These are phyloP conservation scores for Kalanchoe fedtschenkoi DNA, from an alignment of 164 flowering plant genomes.

Conservation along the genomic window DNA sequence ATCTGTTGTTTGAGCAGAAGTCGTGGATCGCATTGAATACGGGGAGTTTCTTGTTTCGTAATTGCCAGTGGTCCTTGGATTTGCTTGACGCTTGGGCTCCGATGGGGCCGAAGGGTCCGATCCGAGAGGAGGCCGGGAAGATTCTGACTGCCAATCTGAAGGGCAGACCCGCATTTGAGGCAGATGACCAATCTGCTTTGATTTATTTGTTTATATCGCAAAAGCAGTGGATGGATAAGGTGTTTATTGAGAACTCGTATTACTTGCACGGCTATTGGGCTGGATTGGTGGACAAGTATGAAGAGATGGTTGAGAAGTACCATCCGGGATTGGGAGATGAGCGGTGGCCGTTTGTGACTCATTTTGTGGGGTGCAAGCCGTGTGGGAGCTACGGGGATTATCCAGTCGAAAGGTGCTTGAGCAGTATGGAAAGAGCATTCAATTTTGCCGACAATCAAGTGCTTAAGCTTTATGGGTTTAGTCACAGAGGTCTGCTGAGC, in stretches of 20 bases:
- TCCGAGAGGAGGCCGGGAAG: neutral
- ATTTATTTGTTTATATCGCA: neutral
- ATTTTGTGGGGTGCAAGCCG: slow-evolving; percentile 5
- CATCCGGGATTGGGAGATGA: slow-evolving; percentile 3
- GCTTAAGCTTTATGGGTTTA: neutral
- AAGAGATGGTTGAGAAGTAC: neutral
- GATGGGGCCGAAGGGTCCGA: neutral
- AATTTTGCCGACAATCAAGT: slow-evolving; percentile 9
- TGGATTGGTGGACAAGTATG: slow-evolving; percentile 1
- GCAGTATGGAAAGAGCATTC: slow-evolving; percentile 3
- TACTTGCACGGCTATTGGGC: slow-evolving; percentile 2
- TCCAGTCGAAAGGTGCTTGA: slow-evolving; percentile 8
- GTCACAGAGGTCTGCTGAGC: slow-evolving; percentile 5
- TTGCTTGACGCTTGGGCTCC: slow-evolving; percentile 3
- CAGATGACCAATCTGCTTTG: neutral
- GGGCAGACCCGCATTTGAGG: slow-evolving; percentile 3
- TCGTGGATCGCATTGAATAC: slow-evolving; percentile 4
- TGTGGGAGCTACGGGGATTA: slow-evolving; percentile 7
- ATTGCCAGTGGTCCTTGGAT: slow-evolving; percentile 1
- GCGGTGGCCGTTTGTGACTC: slow-evolving; percentile 1
- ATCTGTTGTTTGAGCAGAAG: slow-evolving; percentile 5
- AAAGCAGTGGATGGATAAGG: slow-evolving; percentile 3
- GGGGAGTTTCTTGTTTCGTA: neutral
- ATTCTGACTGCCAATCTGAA: neutral
- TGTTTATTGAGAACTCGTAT: neutral